Conservation (phyloP, 257 asterid genomes). For the Buddleja alternifolia region DNA sequence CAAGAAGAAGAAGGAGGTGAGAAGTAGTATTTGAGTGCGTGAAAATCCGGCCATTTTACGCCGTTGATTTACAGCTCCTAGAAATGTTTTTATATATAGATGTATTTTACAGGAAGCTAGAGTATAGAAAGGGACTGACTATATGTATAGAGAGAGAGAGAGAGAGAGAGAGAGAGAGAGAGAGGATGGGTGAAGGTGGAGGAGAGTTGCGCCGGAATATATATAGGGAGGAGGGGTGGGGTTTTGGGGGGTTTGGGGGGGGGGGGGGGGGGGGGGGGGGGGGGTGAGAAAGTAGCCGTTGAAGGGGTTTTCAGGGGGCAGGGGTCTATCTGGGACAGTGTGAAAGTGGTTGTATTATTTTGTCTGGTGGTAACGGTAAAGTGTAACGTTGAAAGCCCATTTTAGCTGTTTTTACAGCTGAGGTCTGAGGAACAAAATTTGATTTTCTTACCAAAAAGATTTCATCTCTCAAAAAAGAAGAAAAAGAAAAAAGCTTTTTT, state of each 20-base stretch:
- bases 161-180: background rate
- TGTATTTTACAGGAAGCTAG: too few species aligned
- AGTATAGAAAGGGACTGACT: too few species aligned
- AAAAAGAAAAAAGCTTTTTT: too few species aligned
- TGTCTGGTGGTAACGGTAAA: conserved; percentile 28
- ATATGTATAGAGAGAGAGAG: conserved; percentile 18
- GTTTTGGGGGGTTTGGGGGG: too few species aligned
- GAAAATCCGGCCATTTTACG: conserved; percentile 41
- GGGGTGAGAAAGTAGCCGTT: conserved; percentile 44
- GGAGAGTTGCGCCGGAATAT: conserved; percentile 14
- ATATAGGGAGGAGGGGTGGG: too few species aligned
- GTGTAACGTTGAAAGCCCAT: conserved; percentile 23
- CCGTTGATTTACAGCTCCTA: conserved; percentile 1
- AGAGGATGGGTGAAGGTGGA: background rate
- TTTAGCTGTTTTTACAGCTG: conserved; percentile 6
- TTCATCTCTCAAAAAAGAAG: too few species aligned
- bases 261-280: background rate
- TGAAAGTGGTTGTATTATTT: conserved; percentile 21
- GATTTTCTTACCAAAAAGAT: too few species aligned
- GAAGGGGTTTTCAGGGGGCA: conserved; percentile 12
- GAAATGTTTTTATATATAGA: background rate
- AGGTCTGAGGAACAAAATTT: background rate
- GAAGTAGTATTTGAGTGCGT: conserved; percentile 24
- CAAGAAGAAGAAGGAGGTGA: conserved; percentile 25
- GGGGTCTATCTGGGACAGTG: conserved; percentile 25